These are phyloP conservation scores for Quercus bicolor DNA, from an alignment of 306 rosid genomes.

Conservation along the genomic window DNA sequence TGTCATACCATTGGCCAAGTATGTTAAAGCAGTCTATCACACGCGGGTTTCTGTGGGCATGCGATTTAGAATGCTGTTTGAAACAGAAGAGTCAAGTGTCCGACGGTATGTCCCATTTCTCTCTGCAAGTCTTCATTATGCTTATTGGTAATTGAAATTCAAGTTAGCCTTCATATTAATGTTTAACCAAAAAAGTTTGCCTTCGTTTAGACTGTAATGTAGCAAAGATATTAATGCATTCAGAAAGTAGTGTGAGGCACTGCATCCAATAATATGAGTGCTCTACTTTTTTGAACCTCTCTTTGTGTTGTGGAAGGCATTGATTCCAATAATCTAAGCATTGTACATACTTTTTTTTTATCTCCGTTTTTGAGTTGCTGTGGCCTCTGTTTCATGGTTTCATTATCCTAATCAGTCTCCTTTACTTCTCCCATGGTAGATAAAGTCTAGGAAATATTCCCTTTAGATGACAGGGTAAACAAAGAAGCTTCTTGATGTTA, in stretches of 20 bases:
- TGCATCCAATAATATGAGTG: not conserved
- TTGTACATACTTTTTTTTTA: too few relatives aligned
- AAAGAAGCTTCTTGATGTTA: not conserved
- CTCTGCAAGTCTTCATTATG: not conserved
- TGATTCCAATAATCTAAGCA: too few relatives aligned
- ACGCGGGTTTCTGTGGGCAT: conserved; percentile 73
- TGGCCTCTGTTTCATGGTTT: not conserved
- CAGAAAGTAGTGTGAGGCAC: not conserved
- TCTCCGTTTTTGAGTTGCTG: not conserved
- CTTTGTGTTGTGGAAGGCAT: too few relatives aligned
- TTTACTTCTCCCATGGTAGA: not conserved
- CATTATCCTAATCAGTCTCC: not conserved
- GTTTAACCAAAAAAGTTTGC: not conserved
- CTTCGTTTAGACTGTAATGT: not conserved
- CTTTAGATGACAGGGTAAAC: not conserved
- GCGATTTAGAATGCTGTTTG: conserved; percentile 81
- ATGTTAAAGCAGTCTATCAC: conserved; percentile 64
- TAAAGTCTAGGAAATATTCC: not conserved
- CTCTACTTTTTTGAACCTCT: not conserved
- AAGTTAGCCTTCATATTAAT: not conserved
- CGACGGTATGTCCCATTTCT: conserved; percentile 44
- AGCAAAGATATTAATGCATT: not conserved
- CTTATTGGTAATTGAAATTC: not conserved
- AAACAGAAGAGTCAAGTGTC: conserved; percentile 79
- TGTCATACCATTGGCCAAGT: conserved; percentile 71